These are phyloP conservation scores for Oryza brachyantha DNA, from an alignment of 176 grass and related monocot species.

Conservation along the genomic window DNA sequence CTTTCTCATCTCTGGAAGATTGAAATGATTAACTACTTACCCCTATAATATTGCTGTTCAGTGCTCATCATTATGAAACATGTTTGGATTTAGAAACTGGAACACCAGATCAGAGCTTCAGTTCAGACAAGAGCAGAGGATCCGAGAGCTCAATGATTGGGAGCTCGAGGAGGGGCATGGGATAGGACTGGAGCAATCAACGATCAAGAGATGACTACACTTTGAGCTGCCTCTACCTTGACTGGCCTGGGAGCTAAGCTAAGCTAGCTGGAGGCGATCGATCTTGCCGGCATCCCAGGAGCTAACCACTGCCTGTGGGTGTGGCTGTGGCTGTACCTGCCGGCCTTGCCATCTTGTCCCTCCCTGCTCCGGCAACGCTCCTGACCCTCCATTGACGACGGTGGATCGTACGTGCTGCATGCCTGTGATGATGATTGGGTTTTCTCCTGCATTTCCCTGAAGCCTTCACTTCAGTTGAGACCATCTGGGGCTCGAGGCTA, in stretches of 20 bases:
- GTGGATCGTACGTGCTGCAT: background rate
- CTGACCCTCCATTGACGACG: background rate
- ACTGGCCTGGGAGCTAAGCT: background rate
- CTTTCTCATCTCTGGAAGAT: background rate
- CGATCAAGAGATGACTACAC: background rate
- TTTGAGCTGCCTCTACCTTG: constrained; percentile 17
- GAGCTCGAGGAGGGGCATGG: background rate
- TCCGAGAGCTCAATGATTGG: constrained; percentile 3
- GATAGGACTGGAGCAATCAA: constrained; percentile 10
- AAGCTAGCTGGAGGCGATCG: background rate
- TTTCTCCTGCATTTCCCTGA: background rate
- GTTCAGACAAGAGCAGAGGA: background rate
- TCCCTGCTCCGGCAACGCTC: background rate
- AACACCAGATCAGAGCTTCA: constrained; percentile 7
- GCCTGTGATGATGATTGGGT: background rate
- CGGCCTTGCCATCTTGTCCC: background rate
- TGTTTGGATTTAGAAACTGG: constrained; percentile 9
- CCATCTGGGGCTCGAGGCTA: background rate
- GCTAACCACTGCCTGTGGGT: background rate
- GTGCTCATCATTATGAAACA: constrained; percentile 3
- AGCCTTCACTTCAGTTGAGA: background rate
- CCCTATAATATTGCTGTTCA: background rate
- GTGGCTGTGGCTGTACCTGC: background rate
- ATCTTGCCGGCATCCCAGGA: background rate
- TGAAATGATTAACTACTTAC: background rate